Conservation (phyloP, 2,329 filamentous ascomycete species). For the Stagonosporopsis tanaceti region DNA sequence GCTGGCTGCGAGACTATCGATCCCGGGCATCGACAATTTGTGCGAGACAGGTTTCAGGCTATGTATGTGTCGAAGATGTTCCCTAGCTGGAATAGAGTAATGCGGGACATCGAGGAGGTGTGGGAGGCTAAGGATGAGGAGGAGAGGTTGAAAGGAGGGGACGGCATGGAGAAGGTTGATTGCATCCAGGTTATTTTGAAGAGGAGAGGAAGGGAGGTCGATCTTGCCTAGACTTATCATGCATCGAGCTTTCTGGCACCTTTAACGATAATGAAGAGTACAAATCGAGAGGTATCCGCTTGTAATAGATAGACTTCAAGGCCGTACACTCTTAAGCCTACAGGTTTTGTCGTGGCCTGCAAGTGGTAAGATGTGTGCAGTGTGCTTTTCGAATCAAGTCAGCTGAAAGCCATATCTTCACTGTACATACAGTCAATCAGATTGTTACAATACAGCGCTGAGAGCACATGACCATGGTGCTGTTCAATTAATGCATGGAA, state of each 20-base stretch:
- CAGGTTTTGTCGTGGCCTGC: too few relatives aligned
- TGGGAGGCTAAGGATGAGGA: constrained; percentile 42
- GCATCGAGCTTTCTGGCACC: neutral
- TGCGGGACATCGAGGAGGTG: constrained; percentile 41
- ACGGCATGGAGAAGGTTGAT: constrained; percentile 40
- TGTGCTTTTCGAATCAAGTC: neutral
- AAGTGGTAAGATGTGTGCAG: neutral
- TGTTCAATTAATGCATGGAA: neutral
- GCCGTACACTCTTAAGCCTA: too few relatives aligned
- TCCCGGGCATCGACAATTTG: constrained; percentile 32
- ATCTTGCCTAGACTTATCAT: constrained; percentile 29
- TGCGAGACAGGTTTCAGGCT: constrained; percentile 33
- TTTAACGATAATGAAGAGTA: too few relatives aligned
- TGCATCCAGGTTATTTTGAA: constrained; percentile 43
- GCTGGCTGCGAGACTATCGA: constrained; percentile 42
- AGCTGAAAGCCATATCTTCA: neutral
- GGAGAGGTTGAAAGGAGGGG: constrained; percentile 28
- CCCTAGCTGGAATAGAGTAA: constrained; percentile 34
- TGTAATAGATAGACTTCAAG: too few relatives aligned
- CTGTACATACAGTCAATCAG: too few relatives aligned
- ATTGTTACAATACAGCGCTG: neutral
- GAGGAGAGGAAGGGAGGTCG: constrained; percentile 38
- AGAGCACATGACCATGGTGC: neutral
- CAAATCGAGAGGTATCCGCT: too few relatives aligned
- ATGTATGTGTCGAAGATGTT: constrained; percentile 38